Evolutionary conservation across 306 rosid species (phyloP), one percentile per base, ranked within the genome.

Genomic region (Argentina anserina): DNA sequence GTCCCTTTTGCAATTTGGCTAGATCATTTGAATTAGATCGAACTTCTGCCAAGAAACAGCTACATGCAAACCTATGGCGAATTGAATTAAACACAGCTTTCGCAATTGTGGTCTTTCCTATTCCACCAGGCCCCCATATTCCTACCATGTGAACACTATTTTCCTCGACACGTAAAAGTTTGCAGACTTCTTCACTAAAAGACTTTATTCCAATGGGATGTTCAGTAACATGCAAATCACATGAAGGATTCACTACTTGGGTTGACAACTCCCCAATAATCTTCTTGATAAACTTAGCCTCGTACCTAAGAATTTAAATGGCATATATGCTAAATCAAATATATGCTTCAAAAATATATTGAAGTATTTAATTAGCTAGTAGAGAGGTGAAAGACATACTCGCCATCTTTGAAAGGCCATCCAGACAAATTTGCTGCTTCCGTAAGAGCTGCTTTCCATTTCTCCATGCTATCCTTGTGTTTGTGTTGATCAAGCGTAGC

Each of bases 121-220:
- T 47, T 11, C 73, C 73, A 47, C 73, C 60, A 9, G 13, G 0
- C 5, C 73, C 73, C 73, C 73, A 69, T 31, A 47, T 43, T 2
- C 72, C 72, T 17, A 28, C 28, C 58, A 67, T 67, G 0, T 2
- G n/a, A n/a, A n/a, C n/a, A n/a, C n/a, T 29, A 4, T 29, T 11
- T 8, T 9, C 17, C 28, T 33, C 18, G 4, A 17, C 17, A 26
- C 28, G 9, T 67, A 66, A 66, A 4, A 26, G 23, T 39, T 15
- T 14, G 0, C 0, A 0, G 7, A 66, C 12, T 0, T 66, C 9
- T 66, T 18, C 1, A 0, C 18, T 4, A 15, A 9, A 31, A 29
- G 58, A 46, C 17, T 68, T 29, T 29, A 68, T 1, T 45, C 29
- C 43, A 46, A 68, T 36, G 46, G 59, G 72, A 46, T 23, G 3